phyloP scores from a whole-genome alignment of 2,329 filamentous ascomycete species.

The Neonectria neomacrospora region DNA sequence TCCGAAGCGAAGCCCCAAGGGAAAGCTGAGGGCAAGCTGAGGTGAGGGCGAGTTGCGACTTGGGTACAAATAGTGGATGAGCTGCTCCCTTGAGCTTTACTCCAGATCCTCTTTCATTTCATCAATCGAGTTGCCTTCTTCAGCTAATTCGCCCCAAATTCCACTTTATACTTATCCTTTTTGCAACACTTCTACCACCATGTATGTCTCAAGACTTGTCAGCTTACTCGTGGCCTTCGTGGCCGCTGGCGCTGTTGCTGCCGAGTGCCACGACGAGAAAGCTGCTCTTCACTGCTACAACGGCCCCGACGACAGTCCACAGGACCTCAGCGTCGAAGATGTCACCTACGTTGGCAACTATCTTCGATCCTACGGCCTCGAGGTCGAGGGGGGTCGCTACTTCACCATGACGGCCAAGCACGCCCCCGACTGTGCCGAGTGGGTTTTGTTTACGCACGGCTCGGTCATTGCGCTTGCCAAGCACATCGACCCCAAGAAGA shows the following conservation, averaged over 20 bases:
- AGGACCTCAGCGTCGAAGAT: slow-evolving; percentile 34
- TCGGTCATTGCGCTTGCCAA: slow-evolving; percentile 40
- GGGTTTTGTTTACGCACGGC: slow-evolving; percentile 33
- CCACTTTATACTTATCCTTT: neutral
- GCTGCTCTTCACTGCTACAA: slow-evolving; percentile 34
- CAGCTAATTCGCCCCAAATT: neutral
- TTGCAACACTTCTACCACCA: neutral
- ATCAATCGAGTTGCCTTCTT: neutral
- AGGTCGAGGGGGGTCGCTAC: slow-evolving; percentile 18
- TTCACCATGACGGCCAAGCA: slow-evolving; percentile 33
- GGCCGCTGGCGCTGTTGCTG: neutral
- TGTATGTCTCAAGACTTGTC: slow-evolving; percentile 4
- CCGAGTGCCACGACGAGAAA: slow-evolving; percentile 17
- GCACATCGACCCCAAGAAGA: slow-evolving; percentile 34
- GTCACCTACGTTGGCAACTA: slow-evolving; percentile 33
- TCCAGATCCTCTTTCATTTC: too few relatives aligned
- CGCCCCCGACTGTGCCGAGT: slow-evolving; percentile 40
- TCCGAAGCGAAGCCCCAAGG: neutral
- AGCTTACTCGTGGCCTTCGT: slow-evolving; percentile 8
- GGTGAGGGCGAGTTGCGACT: neutral
- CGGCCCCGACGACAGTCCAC: slow-evolving; percentile 29
- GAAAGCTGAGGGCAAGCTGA: neutral
- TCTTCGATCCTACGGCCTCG: slow-evolving; percentile 21
- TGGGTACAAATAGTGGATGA: slow-evolving; percentile 2
- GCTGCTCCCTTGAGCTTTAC: neutral